These are phyloP conservation scores for Lagenaria siceraria DNA, from an alignment of 306 rosid species.

Conservation along the genomic window DNA sequence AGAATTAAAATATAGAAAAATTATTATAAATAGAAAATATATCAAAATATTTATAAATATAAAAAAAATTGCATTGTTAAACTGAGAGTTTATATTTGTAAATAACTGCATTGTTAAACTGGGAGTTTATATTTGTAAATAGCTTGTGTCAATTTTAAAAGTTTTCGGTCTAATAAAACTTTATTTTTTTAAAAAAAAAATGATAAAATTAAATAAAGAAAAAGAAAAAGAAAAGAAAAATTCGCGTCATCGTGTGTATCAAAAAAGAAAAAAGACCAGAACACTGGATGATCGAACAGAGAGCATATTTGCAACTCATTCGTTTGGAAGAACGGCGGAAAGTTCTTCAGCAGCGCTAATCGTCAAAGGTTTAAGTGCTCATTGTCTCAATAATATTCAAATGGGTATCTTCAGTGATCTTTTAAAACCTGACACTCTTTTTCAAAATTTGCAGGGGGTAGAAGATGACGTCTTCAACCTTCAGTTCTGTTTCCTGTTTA, in stretches of 20 bases:
- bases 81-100: no score
- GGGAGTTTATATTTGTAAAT: no score
- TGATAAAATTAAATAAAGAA: no score
- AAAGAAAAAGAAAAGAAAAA: no score
- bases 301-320: not conserved
- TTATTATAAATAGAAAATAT: no score
- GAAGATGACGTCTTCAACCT: constrained; percentile 2
- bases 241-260: not conserved
- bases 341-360: not conserved
- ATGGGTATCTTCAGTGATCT: not conserved
- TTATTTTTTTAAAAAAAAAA: no score
- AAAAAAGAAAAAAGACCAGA: not conserved
- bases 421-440: not conserved
- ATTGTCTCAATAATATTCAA: not conserved
- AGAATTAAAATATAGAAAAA: no score
- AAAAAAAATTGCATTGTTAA: no score
- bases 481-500: not conserved
- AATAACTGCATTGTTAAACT: no score
- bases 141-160: no score
- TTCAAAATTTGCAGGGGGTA: not conserved
- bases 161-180: no score
- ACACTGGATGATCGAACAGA: not conserved
- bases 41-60: no score
- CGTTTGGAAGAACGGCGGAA: not conserved
- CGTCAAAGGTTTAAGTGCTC: not conserved